Evolutionary conservation across 164 flowering plant genomes (phyloP), one percentile per base, ranked within the genome.

Genomic region (Magnolia sinica): DNA sequence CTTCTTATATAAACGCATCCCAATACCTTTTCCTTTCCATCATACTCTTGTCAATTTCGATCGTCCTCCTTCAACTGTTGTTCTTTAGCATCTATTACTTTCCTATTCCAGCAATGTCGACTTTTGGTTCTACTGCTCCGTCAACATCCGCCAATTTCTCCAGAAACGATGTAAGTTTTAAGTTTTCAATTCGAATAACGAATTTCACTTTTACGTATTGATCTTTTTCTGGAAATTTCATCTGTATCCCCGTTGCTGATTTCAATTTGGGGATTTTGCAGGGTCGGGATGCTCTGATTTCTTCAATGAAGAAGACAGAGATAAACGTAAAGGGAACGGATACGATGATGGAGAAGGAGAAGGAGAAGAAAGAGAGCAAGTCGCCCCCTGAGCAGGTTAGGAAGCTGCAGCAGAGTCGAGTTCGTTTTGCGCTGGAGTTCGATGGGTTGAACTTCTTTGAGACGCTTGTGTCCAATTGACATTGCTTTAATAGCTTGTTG

Each of bases 361-460:
- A 68, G 23, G n/a, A 68, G 45, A 13, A 37, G 27, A 68, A 68
- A 49, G 8, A 68, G 19, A 37, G 50, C 7, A 68, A 68, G 19
- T 29, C 71, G 31, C 51, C 71, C 19, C 18, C 50, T 7, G 19
- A 0, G 18, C 71, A 68, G 1, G 16, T 37, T 18, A 68, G 71
- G 50, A 68, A 68, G 71, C 45, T 3, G 45, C 45, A 29, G 50
- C 50, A 68, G 20, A 68, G 50, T 14, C 18, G 19, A 31, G 20
- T 37, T 37, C 31, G 71, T 13, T 68, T 68, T 16, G 71, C 71
- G 18, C 71, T 51, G 22, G 71, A 68, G n/a, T 68, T 68, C 27
- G 71, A 68, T 68, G 71, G 71, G 50, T n/a, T 68, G 2, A 29
- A 68, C 51, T 68, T 45, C 50, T 68, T 68, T 5, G 71, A 68